Percentiles rank a stretch among this genome's conserved stretches.
Conservation (phyloP, 495 filamentous ascomycete genomes). For the Aspergillus carlsbadensis region DNA sequence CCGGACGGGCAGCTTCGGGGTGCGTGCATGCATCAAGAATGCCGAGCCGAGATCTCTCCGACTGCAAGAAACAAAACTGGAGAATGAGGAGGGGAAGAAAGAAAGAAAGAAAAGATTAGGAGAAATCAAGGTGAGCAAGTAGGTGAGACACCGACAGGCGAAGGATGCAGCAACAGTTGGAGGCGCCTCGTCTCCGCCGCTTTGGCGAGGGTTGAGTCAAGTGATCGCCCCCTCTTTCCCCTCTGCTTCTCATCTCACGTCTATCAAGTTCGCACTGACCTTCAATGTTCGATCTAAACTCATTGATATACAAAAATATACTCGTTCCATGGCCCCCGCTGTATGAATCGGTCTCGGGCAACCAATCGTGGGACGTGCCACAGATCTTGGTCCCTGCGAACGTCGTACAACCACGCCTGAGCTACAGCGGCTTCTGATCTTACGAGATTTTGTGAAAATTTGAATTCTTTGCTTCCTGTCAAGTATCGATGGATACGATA, state of each 20-base stretch:
- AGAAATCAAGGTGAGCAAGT: not conserved
- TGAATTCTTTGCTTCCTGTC: too few relatives aligned
- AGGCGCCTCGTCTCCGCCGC: not conserved
- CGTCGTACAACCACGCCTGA: too few relatives aligned
- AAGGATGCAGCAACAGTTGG: not conserved
- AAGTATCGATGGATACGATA: too few relatives aligned
- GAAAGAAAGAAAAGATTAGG: constrained; percentile 9
- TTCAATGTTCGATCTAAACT: not conserved
- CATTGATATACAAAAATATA: not conserved
- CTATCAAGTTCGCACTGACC: not conserved
- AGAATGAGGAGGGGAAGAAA: not conserved
- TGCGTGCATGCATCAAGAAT: constrained; percentile 24
- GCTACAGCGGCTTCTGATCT: too few relatives aligned
- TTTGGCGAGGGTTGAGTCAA: constrained; percentile 9
- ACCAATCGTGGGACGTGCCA: not conserved
- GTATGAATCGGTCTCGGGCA: not conserved
- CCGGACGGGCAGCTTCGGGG: constrained; percentile 46
- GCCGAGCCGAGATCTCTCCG: not conserved
- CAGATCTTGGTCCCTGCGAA: too few relatives aligned
- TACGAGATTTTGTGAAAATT: too few relatives aligned
- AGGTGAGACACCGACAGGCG: not conserved
- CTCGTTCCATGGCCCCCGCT: not conserved
- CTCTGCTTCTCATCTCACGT: not conserved
- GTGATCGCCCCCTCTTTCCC: constrained; percentile 10
- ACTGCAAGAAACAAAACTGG: not conserved